These are phyloP conservation scores for Cyberlindnera bimundalis DNA, from an alignment of 805 yeast genomes.

Conservation along the genomic window DNA sequence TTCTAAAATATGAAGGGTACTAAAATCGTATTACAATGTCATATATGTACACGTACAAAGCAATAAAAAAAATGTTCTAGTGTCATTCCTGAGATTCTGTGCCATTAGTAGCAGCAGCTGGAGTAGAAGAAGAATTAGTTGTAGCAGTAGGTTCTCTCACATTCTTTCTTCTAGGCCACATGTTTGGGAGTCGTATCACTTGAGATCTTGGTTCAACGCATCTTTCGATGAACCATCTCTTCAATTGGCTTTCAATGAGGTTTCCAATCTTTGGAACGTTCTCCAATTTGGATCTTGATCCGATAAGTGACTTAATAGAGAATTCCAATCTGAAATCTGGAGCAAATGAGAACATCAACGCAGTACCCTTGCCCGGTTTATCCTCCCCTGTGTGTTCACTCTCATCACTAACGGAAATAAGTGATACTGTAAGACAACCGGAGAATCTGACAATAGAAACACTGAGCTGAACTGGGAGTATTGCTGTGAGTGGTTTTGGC, in stretches of 20 bases:
- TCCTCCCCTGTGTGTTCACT: slow-evolving; percentile 6
- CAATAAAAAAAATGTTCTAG: no score
- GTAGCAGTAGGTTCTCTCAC: slow-evolving; percentile 38
- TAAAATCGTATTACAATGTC: not conserved
- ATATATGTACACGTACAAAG: not conserved
- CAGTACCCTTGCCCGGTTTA: slow-evolving; percentile 48
- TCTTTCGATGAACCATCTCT: slow-evolving; percentile 88
- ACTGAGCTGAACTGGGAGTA: slow-evolving; percentile 76
- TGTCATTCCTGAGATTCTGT: slow-evolving; percentile 18
- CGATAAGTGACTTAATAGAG: slow-evolving; percentile 82
- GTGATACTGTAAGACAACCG: slow-evolving; percentile 80
- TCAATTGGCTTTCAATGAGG: slow-evolving; percentile 73
- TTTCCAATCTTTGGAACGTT: slow-evolving; percentile 90
- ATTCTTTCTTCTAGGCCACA: slow-evolving; percentile 75
- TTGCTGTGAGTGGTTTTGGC: slow-evolving; percentile 82
- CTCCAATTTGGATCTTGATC: slow-evolving; percentile 87
- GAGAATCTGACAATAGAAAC: slow-evolving; percentile 90
- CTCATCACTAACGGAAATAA: slow-evolving; percentile 24
- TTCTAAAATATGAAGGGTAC: no score
- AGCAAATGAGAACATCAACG: slow-evolving; percentile 81
- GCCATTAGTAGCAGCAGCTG: slow-evolving; percentile 1
- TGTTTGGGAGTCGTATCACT: slow-evolving; percentile 74
- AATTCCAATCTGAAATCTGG: slow-evolving; percentile 91
- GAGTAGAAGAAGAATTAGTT: no score
- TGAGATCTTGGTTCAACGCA: slow-evolving; percentile 94